Conservation (phyloP, 495 filamentous ascomycete species). For the Symbiotaphrina buchneri region DNA sequence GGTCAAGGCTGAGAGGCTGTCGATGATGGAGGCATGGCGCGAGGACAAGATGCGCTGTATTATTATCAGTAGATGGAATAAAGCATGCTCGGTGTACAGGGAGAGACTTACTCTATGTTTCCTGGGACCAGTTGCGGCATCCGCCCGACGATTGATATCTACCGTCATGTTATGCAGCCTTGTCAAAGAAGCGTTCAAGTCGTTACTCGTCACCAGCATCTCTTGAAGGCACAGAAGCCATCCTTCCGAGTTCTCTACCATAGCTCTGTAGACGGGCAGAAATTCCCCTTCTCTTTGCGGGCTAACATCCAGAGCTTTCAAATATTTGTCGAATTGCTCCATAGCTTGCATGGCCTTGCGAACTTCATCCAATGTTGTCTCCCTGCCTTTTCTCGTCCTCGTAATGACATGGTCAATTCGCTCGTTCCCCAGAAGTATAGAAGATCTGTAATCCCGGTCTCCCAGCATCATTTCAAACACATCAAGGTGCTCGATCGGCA, state of each 20-base stretch:
- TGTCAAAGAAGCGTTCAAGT: constrained; percentile 34
- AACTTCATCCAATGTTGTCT: constrained; percentile 56
- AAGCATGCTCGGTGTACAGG: too few relatives aligned
- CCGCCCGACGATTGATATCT: too few relatives aligned
- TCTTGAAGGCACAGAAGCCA: constrained; percentile 56
- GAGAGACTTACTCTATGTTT: too few relatives aligned
- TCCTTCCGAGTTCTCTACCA: constrained; percentile 72
- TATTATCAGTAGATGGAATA: too few relatives aligned
- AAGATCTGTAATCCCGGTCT: constrained; percentile 54
- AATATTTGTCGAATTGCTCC: constrained; percentile 51
- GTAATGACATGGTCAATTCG: constrained; percentile 76
- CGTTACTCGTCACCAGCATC: constrained; percentile 38
- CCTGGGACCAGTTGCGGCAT: too few relatives aligned
- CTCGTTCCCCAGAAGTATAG: constrained; percentile 71
- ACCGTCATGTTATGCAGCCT: constrained; percentile 43
- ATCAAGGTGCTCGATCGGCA: constrained; percentile 65
- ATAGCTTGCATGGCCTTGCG: constrained; percentile 55
- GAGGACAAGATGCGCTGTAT: too few relatives aligned
- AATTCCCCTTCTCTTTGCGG: constrained; percentile 19
- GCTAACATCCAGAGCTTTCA: constrained; percentile 35
- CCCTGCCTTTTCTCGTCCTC: constrained; percentile 49
- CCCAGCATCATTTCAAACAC: constrained; percentile 80
- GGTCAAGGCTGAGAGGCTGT: too few relatives aligned
- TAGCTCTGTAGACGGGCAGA: constrained; percentile 39
- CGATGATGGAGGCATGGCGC: too few relatives aligned